Conservation (phyloP, 805 yeast genomes). For the Ogataea henricii region DNA sequence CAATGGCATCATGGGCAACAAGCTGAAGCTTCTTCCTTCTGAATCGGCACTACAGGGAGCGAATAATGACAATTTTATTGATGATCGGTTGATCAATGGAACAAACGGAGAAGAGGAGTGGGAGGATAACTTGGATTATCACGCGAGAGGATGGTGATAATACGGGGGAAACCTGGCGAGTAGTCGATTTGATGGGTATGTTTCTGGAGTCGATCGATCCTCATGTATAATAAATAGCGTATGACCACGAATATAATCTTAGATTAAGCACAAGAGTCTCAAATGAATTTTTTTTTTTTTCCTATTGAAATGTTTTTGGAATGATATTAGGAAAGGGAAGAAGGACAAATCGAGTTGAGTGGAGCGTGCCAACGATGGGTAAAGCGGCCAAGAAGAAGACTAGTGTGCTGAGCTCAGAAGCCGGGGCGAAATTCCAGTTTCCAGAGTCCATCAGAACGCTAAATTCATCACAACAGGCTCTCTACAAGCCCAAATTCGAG, state of each 20-base stretch:
- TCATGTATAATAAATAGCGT: conserved; percentile 6
- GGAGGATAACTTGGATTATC: conserved; percentile 41
- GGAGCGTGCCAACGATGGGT: background rate
- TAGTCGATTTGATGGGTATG: background rate
- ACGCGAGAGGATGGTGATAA: conserved; percentile 44
- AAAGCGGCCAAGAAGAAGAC: conserved; percentile 1
- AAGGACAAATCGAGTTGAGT: too few species aligned
- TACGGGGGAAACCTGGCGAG: background rate
- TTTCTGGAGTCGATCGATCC: background rate
- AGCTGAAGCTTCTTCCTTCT: conserved; percentile 23
- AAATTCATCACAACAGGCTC: background rate
- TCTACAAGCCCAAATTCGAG: conserved; percentile 15
- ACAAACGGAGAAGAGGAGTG: conserved; percentile 20
- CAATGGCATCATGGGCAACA: conserved; percentile 33
- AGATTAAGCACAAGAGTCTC: background rate
- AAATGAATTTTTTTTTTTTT: background rate
- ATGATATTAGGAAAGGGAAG: too few species aligned
- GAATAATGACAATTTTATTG: conserved; percentile 13
- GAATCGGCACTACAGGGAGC: conserved; percentile 17
- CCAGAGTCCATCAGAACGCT: conserved; percentile 8
- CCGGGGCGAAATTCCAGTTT: conserved; percentile 3
- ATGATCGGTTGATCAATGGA: conserved; percentile 12
- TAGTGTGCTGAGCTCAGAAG: background rate
- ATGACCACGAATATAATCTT: background rate
- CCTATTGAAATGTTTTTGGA: too few species aligned